Evolutionary conservation across 139 green algal species (phyloP).

Genomic region (Dunaliella sp.): DNA sequence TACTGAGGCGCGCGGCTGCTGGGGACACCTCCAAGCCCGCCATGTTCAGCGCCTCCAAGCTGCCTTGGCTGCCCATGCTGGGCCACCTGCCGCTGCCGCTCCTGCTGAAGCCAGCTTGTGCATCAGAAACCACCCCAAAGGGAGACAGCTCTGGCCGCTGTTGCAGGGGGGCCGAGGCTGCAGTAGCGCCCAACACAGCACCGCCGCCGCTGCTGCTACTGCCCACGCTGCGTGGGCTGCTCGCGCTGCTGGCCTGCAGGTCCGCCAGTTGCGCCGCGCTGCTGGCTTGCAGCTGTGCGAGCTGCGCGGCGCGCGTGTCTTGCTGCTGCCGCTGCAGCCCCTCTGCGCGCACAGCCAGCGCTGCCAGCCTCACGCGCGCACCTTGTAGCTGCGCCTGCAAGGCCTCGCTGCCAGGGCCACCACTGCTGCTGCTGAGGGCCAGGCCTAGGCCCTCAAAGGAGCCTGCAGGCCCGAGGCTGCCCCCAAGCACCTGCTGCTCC

Average conservation of each 20-base stretch:
- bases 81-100: not conserved
- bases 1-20: not conserved
- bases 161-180: too few relatives aligned
- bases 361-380: not conserved
- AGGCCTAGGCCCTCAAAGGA: too few relatives aligned
- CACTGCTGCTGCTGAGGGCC: not conserved
- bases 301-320: not conserved
- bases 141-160: too few relatives aligned
- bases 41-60: not conserved
- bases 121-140: too few relatives aligned
- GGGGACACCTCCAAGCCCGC: not conserved
- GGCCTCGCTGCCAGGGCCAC: not conserved
- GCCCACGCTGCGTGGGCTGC: not conserved
- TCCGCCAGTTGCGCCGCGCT: not conserved
- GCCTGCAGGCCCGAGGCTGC: not conserved
- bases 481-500: conserved; percentile 60
- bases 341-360: conserved; percentile 17
- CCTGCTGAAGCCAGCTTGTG: conserved; percentile 6
- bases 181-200: too few relatives aligned
- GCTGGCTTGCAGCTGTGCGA: not conserved
- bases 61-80: not conserved
- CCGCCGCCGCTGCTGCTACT: not conserved
- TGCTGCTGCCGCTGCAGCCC: not conserved
- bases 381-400: not conserved
- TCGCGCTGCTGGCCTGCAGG: not conserved